Evolutionary conservation across 148 eudicot genomes (phyloP).

Genomic region (Spergularia marina): DNA sequence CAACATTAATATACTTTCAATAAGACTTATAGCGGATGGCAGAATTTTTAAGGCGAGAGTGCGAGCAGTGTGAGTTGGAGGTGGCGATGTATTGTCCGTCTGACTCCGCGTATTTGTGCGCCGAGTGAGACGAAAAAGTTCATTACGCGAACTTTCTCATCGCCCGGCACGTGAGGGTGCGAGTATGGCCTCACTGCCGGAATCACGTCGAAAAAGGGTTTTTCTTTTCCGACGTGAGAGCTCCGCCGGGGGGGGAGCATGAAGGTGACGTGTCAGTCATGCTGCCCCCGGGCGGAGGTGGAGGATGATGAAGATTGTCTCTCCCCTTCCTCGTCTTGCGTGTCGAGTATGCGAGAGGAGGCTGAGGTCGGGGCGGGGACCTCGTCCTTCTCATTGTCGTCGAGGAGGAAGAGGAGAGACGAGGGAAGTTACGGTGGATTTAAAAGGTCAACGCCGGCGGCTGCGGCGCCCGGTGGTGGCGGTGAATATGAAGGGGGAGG

Average conservation of each 20-base stretch:
- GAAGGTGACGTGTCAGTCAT: constrained; percentile 24
- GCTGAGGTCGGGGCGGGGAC: neutral
- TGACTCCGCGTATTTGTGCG: constrained; percentile 56
- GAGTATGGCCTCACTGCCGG: constrained; percentile 36
- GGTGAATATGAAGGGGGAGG: constrained; percentile 42
- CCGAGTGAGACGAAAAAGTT: constrained; percentile 44
- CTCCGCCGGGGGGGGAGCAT: neutral
- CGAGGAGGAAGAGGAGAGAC: constrained; percentile 22
- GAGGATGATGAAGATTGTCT: constrained; percentile 19
- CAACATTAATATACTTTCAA: too few species aligned
- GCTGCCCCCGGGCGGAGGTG: constrained; percentile 25
- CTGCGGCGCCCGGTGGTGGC: too few species aligned
- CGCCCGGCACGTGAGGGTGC: constrained; percentile 56
- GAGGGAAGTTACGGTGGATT: neutral
- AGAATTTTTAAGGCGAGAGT: constrained; percentile 1
- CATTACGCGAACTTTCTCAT: constrained; percentile 68
- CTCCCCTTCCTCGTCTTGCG: constrained; percentile 26
- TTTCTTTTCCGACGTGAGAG: constrained; percentile 35
- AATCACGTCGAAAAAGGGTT: constrained; percentile 17
- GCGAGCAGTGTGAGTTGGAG: constrained; percentile 44
- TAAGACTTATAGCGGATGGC: constrained; percentile 10
- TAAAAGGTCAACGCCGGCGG: neutral
- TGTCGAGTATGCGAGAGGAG: constrained; percentile 31
- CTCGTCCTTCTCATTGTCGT: neutral
- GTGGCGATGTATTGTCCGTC: constrained; percentile 54